Evolutionary conservation across 352 stramenopile genomes (phyloP).

Genomic region (Phytophthora sp.): DNA sequence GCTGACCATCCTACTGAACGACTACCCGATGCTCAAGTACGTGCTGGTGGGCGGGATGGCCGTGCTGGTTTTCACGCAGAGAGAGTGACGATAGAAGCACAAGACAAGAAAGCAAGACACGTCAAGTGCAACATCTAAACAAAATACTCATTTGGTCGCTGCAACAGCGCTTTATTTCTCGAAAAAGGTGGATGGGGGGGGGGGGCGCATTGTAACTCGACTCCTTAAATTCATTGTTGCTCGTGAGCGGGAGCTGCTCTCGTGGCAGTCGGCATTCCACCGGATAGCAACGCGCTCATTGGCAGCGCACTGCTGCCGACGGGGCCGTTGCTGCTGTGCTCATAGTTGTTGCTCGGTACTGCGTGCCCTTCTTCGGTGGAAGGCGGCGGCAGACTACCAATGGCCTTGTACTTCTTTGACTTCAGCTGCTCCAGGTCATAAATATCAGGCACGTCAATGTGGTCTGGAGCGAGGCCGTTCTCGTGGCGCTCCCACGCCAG

Average conservation of each 20-base stretch:
- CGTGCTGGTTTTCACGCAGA: slow-evolving; percentile 82
- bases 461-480: slow-evolving; percentile 61
- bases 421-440: slow-evolving; percentile 49
- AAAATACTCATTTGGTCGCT: slow-evolving; percentile 41
- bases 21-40: slow-evolving; percentile 98
- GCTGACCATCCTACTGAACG: slow-evolving; percentile 99
- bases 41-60: slow-evolving; percentile 80
- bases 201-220: slow-evolving; percentile 11
- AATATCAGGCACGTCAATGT: slow-evolving; percentile 86
- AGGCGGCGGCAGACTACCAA: slow-evolving; percentile 6
- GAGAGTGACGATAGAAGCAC: slow-evolving; percentile 50
- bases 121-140: slow-evolving; percentile 6
- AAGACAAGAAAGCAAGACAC: background rate
- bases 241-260: slow-evolving; percentile 12
- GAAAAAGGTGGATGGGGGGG: slow-evolving; percentile 20
- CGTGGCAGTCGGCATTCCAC: slow-evolving; percentile 17
- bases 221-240: slow-evolving; percentile 42
- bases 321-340: slow-evolving; percentile 12
- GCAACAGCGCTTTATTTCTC: slow-evolving; percentile 39
- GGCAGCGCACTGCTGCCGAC: slow-evolving; percentile 39
- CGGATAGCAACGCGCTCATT: slow-evolving; percentile 43
- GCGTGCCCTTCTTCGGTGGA: background rate
- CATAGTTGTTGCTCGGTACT: slow-evolving; percentile 7
- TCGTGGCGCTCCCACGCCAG: slow-evolving; percentile 83
- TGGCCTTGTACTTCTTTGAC: slow-evolving; percentile 23